Evolutionary conservation across 2,329 filamentous ascomycete species (phyloP), one percentile per base, ranked within the genome.

Genomic region (Cephalotrichum gorgonifer): DNA sequence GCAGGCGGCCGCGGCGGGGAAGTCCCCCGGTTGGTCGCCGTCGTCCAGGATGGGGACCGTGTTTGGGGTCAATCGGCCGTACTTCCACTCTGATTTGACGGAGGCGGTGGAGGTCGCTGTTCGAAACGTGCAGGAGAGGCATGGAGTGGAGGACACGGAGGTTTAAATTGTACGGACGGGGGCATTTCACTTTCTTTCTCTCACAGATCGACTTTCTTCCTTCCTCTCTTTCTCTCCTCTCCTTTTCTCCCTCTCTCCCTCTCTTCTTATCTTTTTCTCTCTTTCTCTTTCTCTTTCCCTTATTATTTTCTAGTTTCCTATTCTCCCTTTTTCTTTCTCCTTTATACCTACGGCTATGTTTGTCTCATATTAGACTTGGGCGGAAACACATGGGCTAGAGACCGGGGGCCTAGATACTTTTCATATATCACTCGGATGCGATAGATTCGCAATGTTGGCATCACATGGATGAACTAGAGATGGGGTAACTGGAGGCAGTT

Each of bases 51-150:
- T 70, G 31, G 63, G 64, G 23, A 63, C 69, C 0, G 57, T 74
- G 2, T 66, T 69, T 48, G 72, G 69, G 2, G 61, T 73, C 48
- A 74, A 76, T 59, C 60, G 72, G 54, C 74, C 74, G 6, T 74
- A 68, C 58, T 76, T 76, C 60, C 73, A 76, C 51, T 65, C 75
- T 26, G 73, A 76, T 54, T 55, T 76, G 33, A 66, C 72, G 25
- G 71, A 71, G 51, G 72, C 72, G 3, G 63, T 74, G 6, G 71
- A 74, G 57, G 68, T 68, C 26, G 66, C 69, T 3, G 60, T 71
- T 33, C 51, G 60, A 4, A 66, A 68, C 35, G 62, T 66, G 4
- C 14, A 26, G 17, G 39, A 28, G 17, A 42, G 26, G 17, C 11
- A 48, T 28, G 20, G 44, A 6, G 11, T 30, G 31, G n/a, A 20